Conservation (phyloP, 139 green algal genomes). For the Coelastrella sp. region DNA sequence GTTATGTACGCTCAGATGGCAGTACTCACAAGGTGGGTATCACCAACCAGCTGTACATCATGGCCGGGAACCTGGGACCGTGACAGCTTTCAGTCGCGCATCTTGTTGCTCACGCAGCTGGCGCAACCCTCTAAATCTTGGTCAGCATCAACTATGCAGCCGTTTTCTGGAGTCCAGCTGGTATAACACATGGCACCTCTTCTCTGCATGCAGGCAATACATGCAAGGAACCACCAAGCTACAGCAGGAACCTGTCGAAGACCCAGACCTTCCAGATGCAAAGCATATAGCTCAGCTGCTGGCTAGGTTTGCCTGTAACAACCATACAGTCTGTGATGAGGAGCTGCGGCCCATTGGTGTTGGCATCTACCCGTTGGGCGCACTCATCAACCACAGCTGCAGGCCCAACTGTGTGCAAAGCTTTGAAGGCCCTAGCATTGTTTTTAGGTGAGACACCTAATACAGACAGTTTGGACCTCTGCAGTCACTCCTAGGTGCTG, state of each 20-base stretch:
- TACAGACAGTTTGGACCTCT: background rate
- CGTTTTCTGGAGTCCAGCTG: too few relatives aligned
- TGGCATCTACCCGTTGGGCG: constrained; percentile 76
- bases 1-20: constrained; percentile 80
- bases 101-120: too few relatives aligned
- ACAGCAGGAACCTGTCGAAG: background rate
- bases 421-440: constrained; percentile 67
- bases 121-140: too few relatives aligned
- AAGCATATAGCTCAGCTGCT: constrained; percentile 72
- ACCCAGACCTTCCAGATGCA: constrained; percentile 33
- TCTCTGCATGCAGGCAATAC: constrained; percentile 49
- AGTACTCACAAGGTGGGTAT: constrained; percentile 61
- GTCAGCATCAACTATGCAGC: too few relatives aligned
- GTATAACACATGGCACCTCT: too few relatives aligned
- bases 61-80: background rate
- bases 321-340: constrained; percentile 83
- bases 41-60: background rate
- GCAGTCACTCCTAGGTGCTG: background rate
- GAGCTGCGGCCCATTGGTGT: constrained; percentile 75
- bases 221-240: constrained; percentile 30
- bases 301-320: constrained; percentile 78
- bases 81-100: too few relatives aligned
- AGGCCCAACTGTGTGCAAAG: constrained; percentile 75
- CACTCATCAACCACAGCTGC: constrained; percentile 84
- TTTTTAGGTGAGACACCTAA: constrained; percentile 67